Evolutionary conservation across 331 rosid genomes (phyloP), one percentile per base, ranked within the genome.

Genomic region (Malus hybrid): DNA sequence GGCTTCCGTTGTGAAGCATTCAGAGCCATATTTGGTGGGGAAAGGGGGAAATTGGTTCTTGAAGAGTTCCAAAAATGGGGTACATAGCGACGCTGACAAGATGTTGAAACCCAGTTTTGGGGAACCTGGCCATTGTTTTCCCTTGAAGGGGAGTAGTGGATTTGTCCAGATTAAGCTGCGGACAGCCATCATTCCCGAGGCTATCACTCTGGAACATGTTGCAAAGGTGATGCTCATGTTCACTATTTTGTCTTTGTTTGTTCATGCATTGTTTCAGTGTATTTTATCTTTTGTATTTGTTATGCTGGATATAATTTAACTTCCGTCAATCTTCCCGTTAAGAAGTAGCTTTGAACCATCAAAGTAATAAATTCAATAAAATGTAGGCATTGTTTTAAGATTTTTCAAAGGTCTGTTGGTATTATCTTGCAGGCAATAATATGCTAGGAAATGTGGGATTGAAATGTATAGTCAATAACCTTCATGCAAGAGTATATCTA

Each of bases 91-190:
- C 44, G 96, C 99, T 0, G 83, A 83, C n/a, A 92, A 82, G 88
- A 88, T 95, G 97, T 76, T 95, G 79, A 88, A 67, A 22, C 99
- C 99, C 1, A 95, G 99, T 82, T 92, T 95, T 71, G 99, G 99
- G 9, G 97, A 95, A 79, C 97, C 99, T 0, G 99, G 97, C 32
- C 93, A 90, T 78, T 95, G 99, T 81, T 95, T 95, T 73, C 86
- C 97, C 2, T 77, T 95, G 93, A 91, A 83, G 73, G 99, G 94
- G 39, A 88, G 79, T 60, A 77, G 70, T 50, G 99, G 99, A 28
- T 95, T 89, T 86, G 93, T 90, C 33, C 91, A 88, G 82, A 92
- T 95, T 81, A 90, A 65, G 88, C 80, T 95, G 79, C 88, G 97
- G 15, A 60, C 96, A 2, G 88, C 90, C 9, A 88, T 95, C 67